These are phyloP conservation scores for Boechera retrofracta DNA, from an alignment of 345 rosid genomes.

Conservation along the genomic window DNA sequence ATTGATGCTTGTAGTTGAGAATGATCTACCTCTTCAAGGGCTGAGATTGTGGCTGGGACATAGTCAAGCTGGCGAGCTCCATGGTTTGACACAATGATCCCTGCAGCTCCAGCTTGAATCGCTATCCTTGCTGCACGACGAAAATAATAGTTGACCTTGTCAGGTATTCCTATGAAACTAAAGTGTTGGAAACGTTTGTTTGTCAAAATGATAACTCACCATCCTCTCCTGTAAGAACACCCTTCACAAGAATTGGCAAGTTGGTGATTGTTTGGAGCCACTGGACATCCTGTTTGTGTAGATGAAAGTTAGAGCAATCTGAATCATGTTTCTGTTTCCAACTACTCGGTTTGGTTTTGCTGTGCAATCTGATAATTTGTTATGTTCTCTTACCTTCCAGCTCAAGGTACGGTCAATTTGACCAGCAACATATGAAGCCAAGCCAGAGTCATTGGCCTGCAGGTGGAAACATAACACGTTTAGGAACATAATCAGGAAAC, in stretches of 20 bases:
- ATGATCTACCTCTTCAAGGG: constrained; percentile 76
- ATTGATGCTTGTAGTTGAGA: neutral
- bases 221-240: constrained; percentile 88
- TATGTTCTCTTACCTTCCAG: constrained; percentile 72
- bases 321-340: neutral
- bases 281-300: constrained; percentile 62
- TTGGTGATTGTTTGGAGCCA: constrained; percentile 90
- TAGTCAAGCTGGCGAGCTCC: constrained; percentile 96
- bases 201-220: constrained; percentile 48
- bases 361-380: neutral
- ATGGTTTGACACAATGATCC: constrained; percentile 90
- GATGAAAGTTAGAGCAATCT: constrained; percentile 16
- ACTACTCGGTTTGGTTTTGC: constrained; percentile 10
- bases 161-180: neutral
- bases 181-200: neutral
- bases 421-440: constrained; percentile 89
- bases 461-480: constrained; percentile 13
- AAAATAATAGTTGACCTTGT: constrained; percentile 1
- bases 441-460: constrained; percentile 83
- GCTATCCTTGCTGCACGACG: constrained; percentile 69
- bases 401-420: constrained; percentile 85
- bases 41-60: constrained; percentile 78
- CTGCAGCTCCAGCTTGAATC: constrained; percentile 78
- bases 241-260: constrained; percentile 88
- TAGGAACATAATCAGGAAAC: constrained; percentile 5